A percentile compares a stretch with the other conserved stretches of the same genome.
Evolutionary conservation across 768 basidiomycete genomes (phyloP).

Genomic region (Termitomyces sp.): DNA sequence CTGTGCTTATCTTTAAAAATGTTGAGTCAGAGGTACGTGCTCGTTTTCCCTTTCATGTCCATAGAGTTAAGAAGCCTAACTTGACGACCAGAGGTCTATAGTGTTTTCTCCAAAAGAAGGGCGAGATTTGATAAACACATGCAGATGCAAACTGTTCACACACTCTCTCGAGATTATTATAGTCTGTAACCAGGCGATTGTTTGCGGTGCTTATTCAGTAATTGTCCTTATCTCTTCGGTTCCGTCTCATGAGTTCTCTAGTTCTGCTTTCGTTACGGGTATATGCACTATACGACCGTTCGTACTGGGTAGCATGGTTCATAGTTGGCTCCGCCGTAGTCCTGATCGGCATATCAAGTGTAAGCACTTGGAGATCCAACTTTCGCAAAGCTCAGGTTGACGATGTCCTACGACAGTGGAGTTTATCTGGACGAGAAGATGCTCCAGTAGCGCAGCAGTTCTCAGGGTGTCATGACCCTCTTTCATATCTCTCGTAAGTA

Average conservation of each 20-base stretch:
- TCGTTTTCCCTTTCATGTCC: neutral
- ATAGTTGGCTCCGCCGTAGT: neutral
- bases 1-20: neutral
- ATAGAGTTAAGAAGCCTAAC: neutral
- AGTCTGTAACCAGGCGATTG: neutral
- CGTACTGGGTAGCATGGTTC: conserved; percentile 2
- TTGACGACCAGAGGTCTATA: neutral
- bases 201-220: neutral
- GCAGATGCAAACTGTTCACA: neutral
- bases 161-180: neutral
- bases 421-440: neutral
- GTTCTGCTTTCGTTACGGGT: neutral
- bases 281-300: neutral
- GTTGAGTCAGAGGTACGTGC: neutral
- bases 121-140: neutral
- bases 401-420: neutral
- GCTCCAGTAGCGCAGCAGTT: neutral
- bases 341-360: neutral
- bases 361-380: neutral
- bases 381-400: neutral
- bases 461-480: neutral
- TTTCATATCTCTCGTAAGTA: conserved; percentile 1
- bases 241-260: neutral
- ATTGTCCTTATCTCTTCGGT: neutral
- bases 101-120: neutral